Base-by-base conservation (phyloP, 257 asterid species). In the Petunia axillaris region DNA sequence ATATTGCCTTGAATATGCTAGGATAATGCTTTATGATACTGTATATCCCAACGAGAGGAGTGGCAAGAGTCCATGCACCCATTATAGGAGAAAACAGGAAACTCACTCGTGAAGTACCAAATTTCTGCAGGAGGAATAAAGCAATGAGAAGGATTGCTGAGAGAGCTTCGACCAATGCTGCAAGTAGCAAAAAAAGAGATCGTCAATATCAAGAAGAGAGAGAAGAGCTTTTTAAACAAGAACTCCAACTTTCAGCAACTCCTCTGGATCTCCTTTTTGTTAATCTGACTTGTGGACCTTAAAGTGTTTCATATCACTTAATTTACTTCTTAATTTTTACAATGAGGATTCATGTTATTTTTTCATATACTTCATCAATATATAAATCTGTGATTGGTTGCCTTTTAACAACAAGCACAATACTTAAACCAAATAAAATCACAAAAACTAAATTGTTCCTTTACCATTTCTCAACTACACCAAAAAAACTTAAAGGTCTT, bases 41-140 rank as follows among this genome's bases (percentile, higher is more conserved):
- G 86, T 90, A 90, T 13, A 91, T 85, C n/a, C 95, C 95, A 13
- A 92, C 84, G 7, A 89, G 79, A 11, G 86, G 89, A 78, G 89
- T 90, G 11, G 92, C 81, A 8, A 55, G 81, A 76, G 91, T 88
- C 97, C 97, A 92, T 8, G 89, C 39, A 57, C 89, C 71, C 93
- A 92, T 92, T 44, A 92, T 87, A 37, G 97, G 97, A 74, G 94
- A 90, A 81, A 90, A 91, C n/a, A 83, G 62, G 85, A 87, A 82
- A 81, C 97, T 82, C 35, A 92, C 94, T 88, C 88, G 81, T 15
- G 90, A 87, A 64, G 90, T 85, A 11, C 90, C 90, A 80, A 79
- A 83, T 77, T 80, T 87, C 65, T 87, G 90, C 66, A 87, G 85
- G 82, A 85, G 85, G 86, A 87, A 87, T 14, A 85, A 68, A 79